Evolutionary conservation across 2,329 filamentous ascomycete species (phyloP).

Genomic region (Stemphylium lycopersici): DNA sequence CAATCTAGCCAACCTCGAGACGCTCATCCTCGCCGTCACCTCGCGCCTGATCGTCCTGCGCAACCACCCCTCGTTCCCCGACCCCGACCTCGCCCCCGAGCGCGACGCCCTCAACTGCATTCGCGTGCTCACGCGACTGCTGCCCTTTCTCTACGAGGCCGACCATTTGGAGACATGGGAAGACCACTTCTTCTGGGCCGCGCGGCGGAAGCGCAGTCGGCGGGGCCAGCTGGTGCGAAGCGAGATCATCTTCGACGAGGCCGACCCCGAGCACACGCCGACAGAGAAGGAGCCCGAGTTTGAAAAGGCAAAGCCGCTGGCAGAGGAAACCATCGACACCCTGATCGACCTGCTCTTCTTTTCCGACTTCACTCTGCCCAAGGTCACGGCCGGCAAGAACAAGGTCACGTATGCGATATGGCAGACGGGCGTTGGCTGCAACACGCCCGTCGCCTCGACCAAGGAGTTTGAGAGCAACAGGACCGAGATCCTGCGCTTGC

Average conservation of each 20-base stretch:
- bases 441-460: constrained; percentile 82
- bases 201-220: constrained; percentile 66
- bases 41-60: constrained; percentile 81
- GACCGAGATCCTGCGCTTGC: constrained; percentile 83
- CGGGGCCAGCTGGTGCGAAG: constrained; percentile 56
- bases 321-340: constrained; percentile 90
- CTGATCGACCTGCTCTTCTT: constrained; percentile 90
- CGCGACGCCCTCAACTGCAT: constrained; percentile 94
- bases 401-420: constrained; percentile 95
- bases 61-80: constrained; percentile 89
- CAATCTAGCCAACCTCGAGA: constrained; percentile 87
- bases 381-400: constrained; percentile 70
- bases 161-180: constrained; percentile 86
- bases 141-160: constrained; percentile 91
- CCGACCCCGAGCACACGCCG: constrained; percentile 58
- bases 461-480: constrained; percentile 94
- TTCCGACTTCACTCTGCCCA: constrained; percentile 83
- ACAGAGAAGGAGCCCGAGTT: constrained; percentile 65
- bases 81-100: constrained; percentile 81
- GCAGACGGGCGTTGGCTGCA: constrained; percentile 97
- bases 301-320: constrained; percentile 83
- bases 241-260: constrained; percentile 86
- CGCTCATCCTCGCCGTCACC: constrained; percentile 81
- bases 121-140: constrained; percentile 82
- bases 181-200: constrained; percentile 89